A percentile compares a stretch with the other conserved stretches of the same genome.
phyloP scores from a whole-genome alignment of 768 basidiomycete species.

The Phanerochaete sordida region DNA sequence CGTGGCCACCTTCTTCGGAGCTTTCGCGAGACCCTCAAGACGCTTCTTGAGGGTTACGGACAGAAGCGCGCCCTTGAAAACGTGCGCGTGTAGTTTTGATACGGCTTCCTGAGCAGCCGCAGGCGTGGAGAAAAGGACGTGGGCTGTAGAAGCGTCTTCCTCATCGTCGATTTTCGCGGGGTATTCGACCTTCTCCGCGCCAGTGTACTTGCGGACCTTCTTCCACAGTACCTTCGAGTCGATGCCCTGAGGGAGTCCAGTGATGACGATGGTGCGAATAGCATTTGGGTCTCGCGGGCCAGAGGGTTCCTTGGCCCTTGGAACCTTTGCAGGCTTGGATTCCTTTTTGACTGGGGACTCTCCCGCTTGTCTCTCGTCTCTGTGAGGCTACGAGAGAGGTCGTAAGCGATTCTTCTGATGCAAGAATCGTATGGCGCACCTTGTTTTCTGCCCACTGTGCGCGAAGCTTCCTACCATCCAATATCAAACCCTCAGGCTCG shows the following conservation, averaged over 20 bases:
- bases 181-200: constrained; percentile 76
- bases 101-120: constrained; percentile 67
- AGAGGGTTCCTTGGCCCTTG: constrained; percentile 28
- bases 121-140: constrained; percentile 70
- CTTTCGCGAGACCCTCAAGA: constrained; percentile 61
- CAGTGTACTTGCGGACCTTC: constrained; percentile 75
- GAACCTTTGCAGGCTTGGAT: constrained; percentile 35
- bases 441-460: constrained; percentile 81
- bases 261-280: constrained; percentile 74
- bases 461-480: constrained; percentile 68
- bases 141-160: constrained; percentile 54
- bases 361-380: constrained; percentile 38
- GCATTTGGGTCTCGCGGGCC: constrained; percentile 69
- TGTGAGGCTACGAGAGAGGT: not conserved
- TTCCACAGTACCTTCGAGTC: constrained; percentile 77
- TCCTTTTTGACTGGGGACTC: constrained; percentile 29
- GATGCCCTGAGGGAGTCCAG: constrained; percentile 63
- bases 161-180: constrained; percentile 46
- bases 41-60: constrained; percentile 87
- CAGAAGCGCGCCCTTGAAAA: constrained; percentile 86
- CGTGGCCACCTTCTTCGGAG: constrained; percentile 22
- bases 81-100: constrained; percentile 83
- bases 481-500: constrained; percentile 52
- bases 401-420: not conserved
- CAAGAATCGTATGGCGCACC: constrained; percentile 36